Evolutionary conservation across 176 grass and related monocot genomes (phyloP).

Genomic region (Hsuehochloa calcarea): DNA sequence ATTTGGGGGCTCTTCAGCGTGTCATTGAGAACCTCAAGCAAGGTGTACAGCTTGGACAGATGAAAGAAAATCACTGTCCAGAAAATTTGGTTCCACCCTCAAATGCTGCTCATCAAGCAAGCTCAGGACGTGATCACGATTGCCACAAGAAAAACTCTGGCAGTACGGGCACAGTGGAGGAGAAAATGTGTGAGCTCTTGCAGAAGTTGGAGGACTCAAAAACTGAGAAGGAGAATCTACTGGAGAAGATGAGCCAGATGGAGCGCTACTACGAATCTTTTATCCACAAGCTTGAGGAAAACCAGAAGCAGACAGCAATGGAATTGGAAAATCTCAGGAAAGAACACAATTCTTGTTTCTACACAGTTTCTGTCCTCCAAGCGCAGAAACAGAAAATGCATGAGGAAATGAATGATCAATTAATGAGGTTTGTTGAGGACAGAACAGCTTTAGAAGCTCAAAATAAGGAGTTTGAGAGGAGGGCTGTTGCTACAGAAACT

Average conservation of each 20-base stretch:
- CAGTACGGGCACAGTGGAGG: slow-evolving; percentile 60
- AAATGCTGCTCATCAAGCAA: slow-evolving; percentile 23
- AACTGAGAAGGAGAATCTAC: slow-evolving; percentile 86
- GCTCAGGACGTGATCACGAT: slow-evolving; percentile 35
- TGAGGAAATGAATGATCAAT: slow-evolving; percentile 80
- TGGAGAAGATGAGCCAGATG: slow-evolving; percentile 92
- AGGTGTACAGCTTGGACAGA: slow-evolving; percentile 38
- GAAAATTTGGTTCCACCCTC: slow-evolving; percentile 41
- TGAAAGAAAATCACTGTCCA: slow-evolving; percentile 36
- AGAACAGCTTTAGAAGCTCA: slow-evolving; percentile 65
- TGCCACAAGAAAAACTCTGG: slow-evolving; percentile 43
- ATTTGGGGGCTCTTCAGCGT: slow-evolving; percentile 70
- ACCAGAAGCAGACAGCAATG: slow-evolving; percentile 66
- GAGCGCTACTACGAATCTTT: slow-evolving; percentile 89
- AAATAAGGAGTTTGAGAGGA: slow-evolving; percentile 89
- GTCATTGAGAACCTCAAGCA: slow-evolving; percentile 77
- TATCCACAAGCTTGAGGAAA: slow-evolving; percentile 82
- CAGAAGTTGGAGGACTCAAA: slow-evolving; percentile 91
- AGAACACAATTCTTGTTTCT: slow-evolving; percentile 85
- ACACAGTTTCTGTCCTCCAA: slow-evolving; percentile 87
- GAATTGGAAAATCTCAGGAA: slow-evolving; percentile 92
- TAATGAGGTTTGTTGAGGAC: slow-evolving; percentile 76
- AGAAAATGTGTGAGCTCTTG: slow-evolving; percentile 90
- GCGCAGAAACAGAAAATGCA: slow-evolving; percentile 85
- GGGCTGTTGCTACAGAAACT: slow-evolving; percentile 79